Percentiles rank a stretch among this genome's conserved stretches.
These are phyloP conservation scores for Eucalyptus microcorys DNA, from an alignment of 345 rosid genomes.

Conservation along the genomic window DNA sequence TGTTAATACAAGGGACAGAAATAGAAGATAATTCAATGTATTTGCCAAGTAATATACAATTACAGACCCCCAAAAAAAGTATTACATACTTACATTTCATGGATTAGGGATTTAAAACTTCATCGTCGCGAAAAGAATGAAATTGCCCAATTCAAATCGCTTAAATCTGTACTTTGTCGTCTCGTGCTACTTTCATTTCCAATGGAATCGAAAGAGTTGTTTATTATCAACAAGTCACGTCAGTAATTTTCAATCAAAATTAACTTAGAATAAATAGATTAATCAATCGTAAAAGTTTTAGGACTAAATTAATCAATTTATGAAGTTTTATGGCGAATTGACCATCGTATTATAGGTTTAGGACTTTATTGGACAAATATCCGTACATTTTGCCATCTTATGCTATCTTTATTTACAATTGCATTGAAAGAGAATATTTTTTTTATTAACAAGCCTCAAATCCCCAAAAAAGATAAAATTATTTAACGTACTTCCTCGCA, in stretches of 20 bases:
- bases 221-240: rapidly evolving
- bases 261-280: not conserved
- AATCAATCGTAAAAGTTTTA: not conserved
- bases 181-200: not conserved
- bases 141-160: not conserved
- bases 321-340: not conserved
- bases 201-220: not conserved
- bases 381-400: not conserved
- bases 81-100: not conserved
- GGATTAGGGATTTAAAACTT: not conserved
- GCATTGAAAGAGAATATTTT: not conserved
- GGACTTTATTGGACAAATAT: not conserved
- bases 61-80: not conserved
- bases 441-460: rapidly evolving
- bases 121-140: not conserved
- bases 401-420: not conserved
- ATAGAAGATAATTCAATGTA: not conserved
- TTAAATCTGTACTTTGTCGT: not conserved
- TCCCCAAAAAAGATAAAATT: not conserved
- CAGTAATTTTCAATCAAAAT: too few species aligned
- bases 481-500: not conserved
- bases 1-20: not conserved
- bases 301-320: rapidly evolving
- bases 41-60: not conserved
- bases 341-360: rapidly evolving